Percentiles rank a stretch among this genome's conserved stretches.
phyloP scores from a whole-genome alignment of 164 flowering plant species.

The Vitis riparia region DNA sequence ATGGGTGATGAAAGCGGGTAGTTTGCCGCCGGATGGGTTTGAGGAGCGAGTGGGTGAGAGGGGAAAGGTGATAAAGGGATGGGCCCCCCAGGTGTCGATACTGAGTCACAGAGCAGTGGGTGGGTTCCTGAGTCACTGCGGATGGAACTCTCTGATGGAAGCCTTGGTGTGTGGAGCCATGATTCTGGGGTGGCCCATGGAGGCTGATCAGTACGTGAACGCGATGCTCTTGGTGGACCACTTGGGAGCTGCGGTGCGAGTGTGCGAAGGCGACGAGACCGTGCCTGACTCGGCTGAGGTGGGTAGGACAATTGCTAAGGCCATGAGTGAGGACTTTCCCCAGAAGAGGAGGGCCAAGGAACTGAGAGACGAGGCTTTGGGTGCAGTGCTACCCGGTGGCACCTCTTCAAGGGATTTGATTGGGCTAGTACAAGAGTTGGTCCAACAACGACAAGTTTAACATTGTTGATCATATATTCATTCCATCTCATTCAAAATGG shows the following conservation, averaged over 20 bases:
- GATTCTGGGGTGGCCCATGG: slow-evolving; percentile 39
- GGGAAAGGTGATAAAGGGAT: slow-evolving; percentile 33
- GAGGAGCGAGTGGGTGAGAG: slow-evolving; percentile 40
- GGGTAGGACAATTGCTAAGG: slow-evolving; percentile 19
- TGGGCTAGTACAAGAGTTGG: slow-evolving; percentile 26
- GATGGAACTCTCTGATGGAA: slow-evolving; percentile 37
- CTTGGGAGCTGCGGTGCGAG: slow-evolving; percentile 30
- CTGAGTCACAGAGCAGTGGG: slow-evolving; percentile 31
- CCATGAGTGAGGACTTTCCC: slow-evolving; percentile 13
- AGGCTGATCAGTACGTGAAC: slow-evolving; percentile 43
- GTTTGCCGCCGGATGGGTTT: slow-evolving; percentile 35
- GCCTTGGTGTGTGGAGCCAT: slow-evolving; percentile 29
- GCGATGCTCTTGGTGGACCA: slow-evolving; percentile 42
- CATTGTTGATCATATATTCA: too few species aligned
- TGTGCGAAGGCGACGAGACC: slow-evolving; percentile 35
- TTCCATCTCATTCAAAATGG: too few species aligned
- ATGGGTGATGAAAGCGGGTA: slow-evolving; percentile 38
- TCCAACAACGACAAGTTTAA: not conserved
- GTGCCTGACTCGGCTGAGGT: slow-evolving; percentile 39
- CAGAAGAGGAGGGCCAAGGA: slow-evolving; percentile 26
- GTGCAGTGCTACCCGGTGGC: slow-evolving; percentile 35
- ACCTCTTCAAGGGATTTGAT: slow-evolving; percentile 34
- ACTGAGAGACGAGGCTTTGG: slow-evolving; percentile 26
- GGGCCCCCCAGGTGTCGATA: slow-evolving; percentile 29
- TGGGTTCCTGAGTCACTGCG: slow-evolving; percentile 32